These are phyloP conservation scores for Mrakiaceae sp. DNA, from an alignment of 1,284 basidiomycete genomes.

Conservation along the genomic window DNA sequence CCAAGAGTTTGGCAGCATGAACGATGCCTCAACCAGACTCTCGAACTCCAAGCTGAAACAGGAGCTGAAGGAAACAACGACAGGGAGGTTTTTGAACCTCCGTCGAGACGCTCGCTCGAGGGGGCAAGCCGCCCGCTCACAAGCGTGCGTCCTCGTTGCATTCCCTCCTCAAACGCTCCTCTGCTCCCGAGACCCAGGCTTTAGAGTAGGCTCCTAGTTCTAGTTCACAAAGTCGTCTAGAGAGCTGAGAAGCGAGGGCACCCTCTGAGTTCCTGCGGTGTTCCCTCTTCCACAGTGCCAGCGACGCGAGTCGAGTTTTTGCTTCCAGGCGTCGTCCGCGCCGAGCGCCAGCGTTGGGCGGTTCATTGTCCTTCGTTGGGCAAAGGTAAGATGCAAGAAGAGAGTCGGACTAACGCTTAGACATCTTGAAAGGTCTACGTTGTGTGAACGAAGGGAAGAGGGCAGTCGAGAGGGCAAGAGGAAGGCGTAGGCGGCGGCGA, in stretches of 20 bases:
- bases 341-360: background rate
- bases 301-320: background rate
- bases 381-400: background rate
- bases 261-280: background rate
- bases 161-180: no score
- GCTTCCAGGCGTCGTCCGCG: background rate
- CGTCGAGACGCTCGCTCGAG: no score
- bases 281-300: background rate
- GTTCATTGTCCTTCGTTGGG: background rate
- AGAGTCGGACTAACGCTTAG: conserved; percentile 15
- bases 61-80: background rate
- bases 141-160: no score
- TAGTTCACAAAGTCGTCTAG: background rate
- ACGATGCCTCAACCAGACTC: no score
- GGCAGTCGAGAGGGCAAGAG: no score
- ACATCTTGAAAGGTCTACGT: conserved; percentile 8
- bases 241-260: no score
- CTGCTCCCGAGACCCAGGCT: no score
- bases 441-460: no score
- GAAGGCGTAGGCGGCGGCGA: no score
- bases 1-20: no score
- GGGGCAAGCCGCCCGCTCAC: no score
- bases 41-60: no score
- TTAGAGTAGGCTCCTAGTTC: background rate
- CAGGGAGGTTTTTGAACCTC: background rate